Conservation (phyloP, 148 eudicot species). For the Beta vulgaris region DNA sequence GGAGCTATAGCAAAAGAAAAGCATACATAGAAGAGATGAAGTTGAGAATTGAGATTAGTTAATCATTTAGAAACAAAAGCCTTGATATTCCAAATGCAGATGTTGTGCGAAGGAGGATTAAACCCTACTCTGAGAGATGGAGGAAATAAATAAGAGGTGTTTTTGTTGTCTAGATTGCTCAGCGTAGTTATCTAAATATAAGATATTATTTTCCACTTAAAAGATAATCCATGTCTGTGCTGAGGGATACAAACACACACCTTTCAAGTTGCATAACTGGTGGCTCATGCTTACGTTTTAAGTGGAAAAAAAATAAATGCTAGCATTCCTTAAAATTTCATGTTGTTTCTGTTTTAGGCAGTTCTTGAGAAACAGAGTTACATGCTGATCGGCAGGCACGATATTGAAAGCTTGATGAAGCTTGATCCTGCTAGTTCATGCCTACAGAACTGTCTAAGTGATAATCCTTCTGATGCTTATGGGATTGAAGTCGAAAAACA, state of each 20-base stretch:
- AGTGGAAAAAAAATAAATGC: not conserved
- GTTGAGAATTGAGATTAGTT: not conserved
- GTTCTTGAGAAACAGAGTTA: slow-evolving; percentile 99
- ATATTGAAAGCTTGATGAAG: slow-evolving; percentile 82
- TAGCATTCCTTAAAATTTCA: slow-evolving; percentile 17
- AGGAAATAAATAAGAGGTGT: not conserved
- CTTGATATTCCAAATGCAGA: not conserved
- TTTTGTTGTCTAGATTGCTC: not conserved
- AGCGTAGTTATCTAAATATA: not conserved
- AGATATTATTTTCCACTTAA: too few relatives aligned
- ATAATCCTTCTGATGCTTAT: slow-evolving; percentile 60
- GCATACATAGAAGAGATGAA: not conserved
- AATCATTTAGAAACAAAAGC: not conserved
- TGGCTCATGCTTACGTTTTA: not conserved
- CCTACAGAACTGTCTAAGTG: slow-evolving; percentile 52
- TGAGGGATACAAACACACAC: not conserved
- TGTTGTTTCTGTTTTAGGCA: slow-evolving; percentile 50
- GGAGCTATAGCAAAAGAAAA: not conserved
- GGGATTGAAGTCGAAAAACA: slow-evolving; percentile 62
- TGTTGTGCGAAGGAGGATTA: not conserved
- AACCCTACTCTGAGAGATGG: not conserved
- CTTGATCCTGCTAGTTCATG: slow-evolving; percentile 87
- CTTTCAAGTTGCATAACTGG: slow-evolving; percentile 1
- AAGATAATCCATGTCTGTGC: not conserved
- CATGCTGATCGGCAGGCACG: slow-evolving; percentile 98